Evolutionary conservation across 2,329 filamentous ascomycete genomes (phyloP), one percentile per base, ranked within the genome.

Genomic region (Venturiaceae sp.): DNA sequence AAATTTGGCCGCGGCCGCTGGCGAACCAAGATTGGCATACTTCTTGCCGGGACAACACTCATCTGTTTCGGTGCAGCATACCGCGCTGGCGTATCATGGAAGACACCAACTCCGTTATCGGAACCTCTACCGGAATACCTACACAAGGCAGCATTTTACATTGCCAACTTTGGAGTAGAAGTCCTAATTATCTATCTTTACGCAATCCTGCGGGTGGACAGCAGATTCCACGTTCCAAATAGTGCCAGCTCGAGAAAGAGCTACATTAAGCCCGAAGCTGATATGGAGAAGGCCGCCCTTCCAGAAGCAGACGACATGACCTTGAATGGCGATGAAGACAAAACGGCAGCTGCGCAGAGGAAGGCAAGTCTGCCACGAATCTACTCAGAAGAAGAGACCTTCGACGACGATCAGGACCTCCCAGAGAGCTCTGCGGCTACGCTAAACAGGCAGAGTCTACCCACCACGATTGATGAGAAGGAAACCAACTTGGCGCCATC

Each of bases 111-210:
- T 0, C 67, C 71, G 5, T 26, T 79, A 78, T 30, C 82, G 77
- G 3, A 64, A 66, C 58, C 74, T 47, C 83, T 87, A 1, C 85
- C 84, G 5, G 88, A 85, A 80, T 92, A 85, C 68, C 81, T 90
- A 65, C 75, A 75, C 66, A 88, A 86, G 68, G 81, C 84, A 1
- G 83, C 81, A 65, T 95, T 90, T 75, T 95, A 94, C 74, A 73
- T 84, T 67, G 88, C 94, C 75, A 88, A 89, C 73, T 95, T 88
- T 67, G 75, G 75, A 16, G 77, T 92, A 37, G 91, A 95, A 71
- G 74, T 92, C 41, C 67, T 87, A 26, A 83, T 90, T 37, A 78
- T 92, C 4, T 80, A 78, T 57, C 73, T 85, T 8, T 92, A 88
- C 71, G 79, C 85, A 0, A 66, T 87, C 16, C 71, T 80, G 21